Conservation (phyloP, 441 rosid genomes). For the Theobroma grandiflorum region DNA sequence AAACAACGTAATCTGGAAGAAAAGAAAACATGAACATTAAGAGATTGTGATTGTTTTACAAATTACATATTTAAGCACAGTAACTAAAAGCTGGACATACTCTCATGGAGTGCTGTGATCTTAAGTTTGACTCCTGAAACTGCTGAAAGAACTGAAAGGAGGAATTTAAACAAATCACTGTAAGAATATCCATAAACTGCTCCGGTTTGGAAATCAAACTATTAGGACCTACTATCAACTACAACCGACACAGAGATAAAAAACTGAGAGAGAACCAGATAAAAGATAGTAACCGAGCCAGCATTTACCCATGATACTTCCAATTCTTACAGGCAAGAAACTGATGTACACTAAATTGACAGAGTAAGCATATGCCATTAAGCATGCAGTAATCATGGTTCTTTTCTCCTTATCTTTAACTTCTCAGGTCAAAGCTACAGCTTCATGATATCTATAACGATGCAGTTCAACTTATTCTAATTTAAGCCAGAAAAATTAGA, state of each 20-base stretch:
- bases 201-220: background rate
- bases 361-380: background rate
- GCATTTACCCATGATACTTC: background rate
- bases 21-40: constrained; percentile 25
- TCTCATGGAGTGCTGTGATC: constrained; percentile 64
- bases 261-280: constrained; percentile 1
- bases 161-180: background rate
- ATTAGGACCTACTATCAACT: background rate
- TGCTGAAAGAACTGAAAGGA: constrained; percentile 77
- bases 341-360: background rate
- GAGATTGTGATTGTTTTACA: background rate
- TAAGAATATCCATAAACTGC: constrained; percentile 22
- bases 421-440: background rate
- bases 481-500: background rate
- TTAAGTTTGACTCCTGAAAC: constrained; percentile 79
- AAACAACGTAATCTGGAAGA: constrained; percentile 58
- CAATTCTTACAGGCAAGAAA: background rate
- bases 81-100: constrained; percentile 50
- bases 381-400: background rate
- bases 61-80: constrained; percentile 4
- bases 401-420: background rate
- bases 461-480: background rate
- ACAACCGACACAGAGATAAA: background rate
- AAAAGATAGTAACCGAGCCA: background rate
- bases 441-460: background rate